phyloP scores from a whole-genome alignment of 176 grass and related monocot genomes.

The Miscanthus lutarioriparius region DNA sequence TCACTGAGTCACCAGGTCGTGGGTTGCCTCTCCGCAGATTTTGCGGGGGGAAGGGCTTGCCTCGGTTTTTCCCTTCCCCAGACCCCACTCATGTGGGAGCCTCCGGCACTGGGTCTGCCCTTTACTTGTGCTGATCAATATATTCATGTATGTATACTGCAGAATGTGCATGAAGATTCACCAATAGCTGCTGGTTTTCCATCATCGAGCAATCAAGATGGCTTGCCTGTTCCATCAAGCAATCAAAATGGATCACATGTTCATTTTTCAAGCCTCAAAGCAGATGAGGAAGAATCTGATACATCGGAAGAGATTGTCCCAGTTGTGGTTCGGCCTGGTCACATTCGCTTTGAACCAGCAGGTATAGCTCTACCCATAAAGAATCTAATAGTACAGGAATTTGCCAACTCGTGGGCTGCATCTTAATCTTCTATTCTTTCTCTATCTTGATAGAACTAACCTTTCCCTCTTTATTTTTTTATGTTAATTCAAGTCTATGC shows the following conservation, averaged over 20 bases:
- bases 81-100: no score
- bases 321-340: conserved; percentile 74
- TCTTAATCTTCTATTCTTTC: not conserved
- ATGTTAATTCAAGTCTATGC: not conserved
- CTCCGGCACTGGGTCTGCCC: no score
- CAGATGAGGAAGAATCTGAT: conserved; percentile 47
- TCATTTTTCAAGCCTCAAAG: conserved; percentile 40
- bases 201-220: conserved; percentile 39
- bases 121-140: conserved; percentile 14
- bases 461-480: not conserved
- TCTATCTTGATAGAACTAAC: not conserved
- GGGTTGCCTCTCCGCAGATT: no score
- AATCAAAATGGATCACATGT: conserved; percentile 41
- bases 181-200: conserved; percentile 35
- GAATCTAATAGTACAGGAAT: not conserved
- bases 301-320: conserved; percentile 67
- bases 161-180: conserved; percentile 46
- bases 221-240: conserved; percentile 6
- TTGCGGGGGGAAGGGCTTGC: no score
- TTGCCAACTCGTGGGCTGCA: not conserved
- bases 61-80: no score
- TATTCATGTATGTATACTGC: conserved; percentile 37
- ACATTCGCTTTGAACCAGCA: conserved; percentile 88
- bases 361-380: conserved; percentile 49
- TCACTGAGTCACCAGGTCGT: no score